Base-by-base conservation (phyloP, 345 rosid species). In the Eucalyptus fibrosa region DNA sequence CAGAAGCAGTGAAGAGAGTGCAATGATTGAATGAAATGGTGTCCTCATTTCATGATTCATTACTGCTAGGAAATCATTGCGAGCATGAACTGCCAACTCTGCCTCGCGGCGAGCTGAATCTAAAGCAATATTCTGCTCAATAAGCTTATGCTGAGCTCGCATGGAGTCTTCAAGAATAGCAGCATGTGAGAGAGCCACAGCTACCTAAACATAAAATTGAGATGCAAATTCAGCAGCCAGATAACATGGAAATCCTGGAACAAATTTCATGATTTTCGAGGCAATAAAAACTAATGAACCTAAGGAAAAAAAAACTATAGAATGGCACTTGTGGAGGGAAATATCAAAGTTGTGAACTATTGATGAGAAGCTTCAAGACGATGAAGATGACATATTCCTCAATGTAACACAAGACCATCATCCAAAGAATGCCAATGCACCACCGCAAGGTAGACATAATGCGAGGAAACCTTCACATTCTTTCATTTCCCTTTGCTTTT, bases 11-110 rank as follows among this genome's bases (percentile, higher is more conserved):
- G 99, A 97, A 85, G 98, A 97, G 60, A 97, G 88, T 50, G 99
- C 95, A 91, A 97, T 96, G 87, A 95, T 92, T 88, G 99, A 98
- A 91, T 96, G 98, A 95, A 95, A 96, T 42, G 98, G 98, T 56
- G 98, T 97, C 91, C 98, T 95, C 99, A 97, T 97, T 91, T 97
- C 99, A 90, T 97, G 99, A 94, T 97, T 97, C 99, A 97, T 97
- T 90, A 97, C 99, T 42, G 98, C 95, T 51, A 96, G 96, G 93
- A 97, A 97, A 92, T 97, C 99, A 90, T 97, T 97, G 89, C 97
- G 96, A 88, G 99, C 99, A 94, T 94, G 97, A 44, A 97, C 94
- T 50, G 99, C 98, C 92, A 88, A 91, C 95, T 97, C 99, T 89
- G 98, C 99, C 87, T 97, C 99, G 65, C 89, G 94, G 51, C 97